Base-by-base conservation (phyloP, 139 green algal species). In the Asterochloris erici region DNA sequence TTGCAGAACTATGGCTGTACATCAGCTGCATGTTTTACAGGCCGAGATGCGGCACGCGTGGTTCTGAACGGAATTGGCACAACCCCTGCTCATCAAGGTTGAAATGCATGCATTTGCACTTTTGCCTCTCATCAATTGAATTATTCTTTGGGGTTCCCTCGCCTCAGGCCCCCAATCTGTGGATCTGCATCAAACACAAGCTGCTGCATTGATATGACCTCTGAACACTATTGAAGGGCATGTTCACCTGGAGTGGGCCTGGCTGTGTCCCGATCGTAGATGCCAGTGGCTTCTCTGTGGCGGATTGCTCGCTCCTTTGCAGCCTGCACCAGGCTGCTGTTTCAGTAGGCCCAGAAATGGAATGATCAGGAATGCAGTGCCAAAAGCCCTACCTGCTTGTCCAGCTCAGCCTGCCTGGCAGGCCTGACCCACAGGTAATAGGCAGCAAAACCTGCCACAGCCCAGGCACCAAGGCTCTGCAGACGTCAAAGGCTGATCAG, bases 401-500 rank as follows among this genome's bases (percentile, higher is more conserved):
- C 70, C 69, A 60, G 29, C 28, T 81, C 62, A 62, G 61, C 75
- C 27, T 83, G 60, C 64, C 66, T 54, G 16, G 63, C 63, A 38
- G 83, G 83, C 71, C 81, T 86, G 13, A 86, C 73, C 83, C 83
- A 86, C 14, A 86, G 64, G 60, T 81, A 76, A 28, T 86, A 86
- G 14, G 83, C 83, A 73, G 78, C 28, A 27, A 61, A 68, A 23
- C 83, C 83, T 26, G 83, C 83, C 1, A 86, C 83, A 12, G 71
- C 83, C 83, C 83, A 86, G 14, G 83, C 83, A 61, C 78, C 83
- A 13, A 86, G 14, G 64, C 83, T 86, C 83, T 86, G 83, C 83
- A 83, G 61, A 54, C 47, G 24, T n/a, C 38, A 6, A 54, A 54
- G 38, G 38, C 38, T 54, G 38, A 54, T 54, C 38, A 54, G 38